Evolutionary conservation across 148 eudicot genomes (phyloP).

Genomic region (Camellia lanceoleosa): DNA sequence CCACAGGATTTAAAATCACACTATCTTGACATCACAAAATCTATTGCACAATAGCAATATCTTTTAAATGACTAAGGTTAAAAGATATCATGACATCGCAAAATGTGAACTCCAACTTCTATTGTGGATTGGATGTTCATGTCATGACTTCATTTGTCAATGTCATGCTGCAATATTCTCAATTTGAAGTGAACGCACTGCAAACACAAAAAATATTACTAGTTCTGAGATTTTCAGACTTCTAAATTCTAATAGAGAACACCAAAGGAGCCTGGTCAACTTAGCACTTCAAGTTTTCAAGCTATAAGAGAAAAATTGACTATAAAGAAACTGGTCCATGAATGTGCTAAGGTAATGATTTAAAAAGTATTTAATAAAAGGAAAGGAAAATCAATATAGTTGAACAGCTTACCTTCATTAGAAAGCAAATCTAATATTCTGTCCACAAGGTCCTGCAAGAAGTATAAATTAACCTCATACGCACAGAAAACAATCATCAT

Average conservation of each 20-base stretch:
- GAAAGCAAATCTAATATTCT: slow-evolving; percentile 67
- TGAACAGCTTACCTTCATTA: slow-evolving; percentile 62
- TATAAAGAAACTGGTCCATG: not conserved
- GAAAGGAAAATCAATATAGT: slow-evolving; percentile 1
- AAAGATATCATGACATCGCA: not conserved
- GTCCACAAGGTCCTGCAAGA: slow-evolving; percentile 75
- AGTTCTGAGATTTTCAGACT: not conserved
- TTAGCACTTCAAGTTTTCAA: not conserved
- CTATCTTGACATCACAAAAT: not conserved
- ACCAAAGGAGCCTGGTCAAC: not conserved
- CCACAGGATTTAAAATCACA: not conserved
- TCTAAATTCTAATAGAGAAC: not conserved
- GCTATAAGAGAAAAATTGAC: not conserved
- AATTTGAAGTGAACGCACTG: not conserved
- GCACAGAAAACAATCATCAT: slow-evolving; percentile 2
- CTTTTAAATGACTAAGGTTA: not conserved
- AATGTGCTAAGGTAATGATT: not conserved
- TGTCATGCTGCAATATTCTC: not conserved
- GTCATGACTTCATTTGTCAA: not conserved
- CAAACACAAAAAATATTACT: not conserved
- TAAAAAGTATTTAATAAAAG: not conserved
- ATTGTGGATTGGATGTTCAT: not conserved
- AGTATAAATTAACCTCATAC: slow-evolving; percentile 3
- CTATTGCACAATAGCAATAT: not conserved
- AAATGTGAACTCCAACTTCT: not conserved